Conservation (phyloP, 1,284 basidiomycete genomes). For the Ganoderma resinaceum region DNA sequence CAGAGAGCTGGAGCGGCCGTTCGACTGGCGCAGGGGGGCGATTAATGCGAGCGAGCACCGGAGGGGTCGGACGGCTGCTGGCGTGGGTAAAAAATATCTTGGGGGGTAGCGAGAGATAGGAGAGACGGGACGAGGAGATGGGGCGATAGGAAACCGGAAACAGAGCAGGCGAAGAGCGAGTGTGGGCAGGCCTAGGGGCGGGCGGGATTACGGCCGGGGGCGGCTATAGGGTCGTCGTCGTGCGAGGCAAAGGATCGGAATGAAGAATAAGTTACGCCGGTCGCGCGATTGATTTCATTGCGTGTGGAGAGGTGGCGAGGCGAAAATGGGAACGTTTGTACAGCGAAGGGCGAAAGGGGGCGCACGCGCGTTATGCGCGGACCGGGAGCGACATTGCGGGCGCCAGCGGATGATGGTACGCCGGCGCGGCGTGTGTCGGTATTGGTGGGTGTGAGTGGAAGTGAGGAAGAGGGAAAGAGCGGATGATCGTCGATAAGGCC, state of each 20-base stretch:
- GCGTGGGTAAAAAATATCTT: conserved; percentile 7
- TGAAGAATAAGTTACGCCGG: conserved; percentile 5
- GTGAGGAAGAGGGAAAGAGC: conserved; percentile 41
- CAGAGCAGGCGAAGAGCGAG: conserved; percentile 2
- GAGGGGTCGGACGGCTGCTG: not conserved
- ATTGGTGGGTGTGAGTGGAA: conserved; percentile 31
- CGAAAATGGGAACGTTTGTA: conserved; percentile 20
- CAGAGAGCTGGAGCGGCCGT: not conserved
- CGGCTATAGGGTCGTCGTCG: conserved; percentile 1
- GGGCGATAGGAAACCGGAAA: not conserved
- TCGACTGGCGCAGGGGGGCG: not conserved
- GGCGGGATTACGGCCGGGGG: not conserved
- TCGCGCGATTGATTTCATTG: not conserved
- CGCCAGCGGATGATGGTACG: conserved; percentile 21
- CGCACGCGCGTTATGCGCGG: conserved; percentile 22
- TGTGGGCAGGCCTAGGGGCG: conserved; percentile 4
- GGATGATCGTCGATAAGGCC: conserved; percentile 37
- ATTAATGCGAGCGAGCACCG: not conserved
- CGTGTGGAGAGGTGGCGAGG: not conserved
- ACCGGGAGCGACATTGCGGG: conserved; percentile 22
- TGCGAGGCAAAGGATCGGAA: not conserved
- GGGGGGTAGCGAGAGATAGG: not conserved
- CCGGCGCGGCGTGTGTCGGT: conserved; percentile 12
- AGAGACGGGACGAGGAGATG: not conserved
- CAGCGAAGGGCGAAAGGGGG: conserved; percentile 19